phyloP scores from a whole-genome alignment of 495 filamentous ascomycete species.

The Friedmanniomyces simplex region DNA sequence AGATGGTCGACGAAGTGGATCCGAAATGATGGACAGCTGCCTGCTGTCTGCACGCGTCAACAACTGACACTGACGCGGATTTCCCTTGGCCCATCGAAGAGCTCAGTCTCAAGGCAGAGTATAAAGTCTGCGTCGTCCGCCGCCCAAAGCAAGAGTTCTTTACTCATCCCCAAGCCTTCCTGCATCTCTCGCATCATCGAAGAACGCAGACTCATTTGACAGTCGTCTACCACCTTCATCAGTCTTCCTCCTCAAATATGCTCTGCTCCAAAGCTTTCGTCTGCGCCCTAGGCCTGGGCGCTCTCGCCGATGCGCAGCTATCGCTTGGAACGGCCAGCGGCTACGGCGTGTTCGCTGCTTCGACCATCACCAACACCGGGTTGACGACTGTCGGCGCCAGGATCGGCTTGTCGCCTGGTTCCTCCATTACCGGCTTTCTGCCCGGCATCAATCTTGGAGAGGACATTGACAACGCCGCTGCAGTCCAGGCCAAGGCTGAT shows the following conservation, averaged over 20 bases:
- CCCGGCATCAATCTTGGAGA: slow-evolving; percentile 1
- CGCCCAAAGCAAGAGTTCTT: background rate
- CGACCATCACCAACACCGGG: slow-evolving; percentile 16
- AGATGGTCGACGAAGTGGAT: background rate
- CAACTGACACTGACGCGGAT: background rate
- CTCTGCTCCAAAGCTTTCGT: background rate
- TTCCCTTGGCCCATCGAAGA: background rate
- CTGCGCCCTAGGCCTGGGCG: slow-evolving; percentile 5
- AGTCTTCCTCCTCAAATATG: background rate
- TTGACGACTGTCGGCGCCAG: slow-evolving; percentile 5
- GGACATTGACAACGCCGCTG: slow-evolving; percentile 6
- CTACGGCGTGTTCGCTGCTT: slow-evolving; percentile 9
- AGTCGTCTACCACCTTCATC: background rate
- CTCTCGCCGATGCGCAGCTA: slow-evolving; percentile 9
- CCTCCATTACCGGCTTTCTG: slow-evolving; percentile 18
- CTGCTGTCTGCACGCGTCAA: background rate
- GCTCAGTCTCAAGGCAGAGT: background rate
- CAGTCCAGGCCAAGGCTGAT: slow-evolving; percentile 8
- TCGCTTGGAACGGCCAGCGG: slow-evolving; percentile 4
- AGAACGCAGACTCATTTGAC: background rate
- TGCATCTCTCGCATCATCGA: too few relatives aligned
- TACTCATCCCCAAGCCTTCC: background rate
- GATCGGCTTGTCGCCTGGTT: slow-evolving; percentile 10
- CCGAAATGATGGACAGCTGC: background rate
- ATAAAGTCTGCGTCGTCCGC: background rate